These are phyloP conservation scores for Pseudogymnoascus sp. DNA, from an alignment of 2,329 filamentous ascomycete genomes.

Conservation along the genomic window DNA sequence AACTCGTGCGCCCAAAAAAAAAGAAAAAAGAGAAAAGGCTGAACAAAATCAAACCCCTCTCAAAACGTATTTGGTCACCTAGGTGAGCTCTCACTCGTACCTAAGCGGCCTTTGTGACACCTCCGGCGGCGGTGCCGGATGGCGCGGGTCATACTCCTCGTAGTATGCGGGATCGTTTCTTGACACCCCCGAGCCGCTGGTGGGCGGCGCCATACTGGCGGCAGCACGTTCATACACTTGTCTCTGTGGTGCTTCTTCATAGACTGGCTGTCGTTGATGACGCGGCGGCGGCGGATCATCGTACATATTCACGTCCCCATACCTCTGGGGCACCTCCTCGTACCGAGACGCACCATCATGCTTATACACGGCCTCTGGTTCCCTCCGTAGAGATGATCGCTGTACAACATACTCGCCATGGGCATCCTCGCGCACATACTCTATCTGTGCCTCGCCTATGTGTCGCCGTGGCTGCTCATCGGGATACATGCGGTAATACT, in stretches of 20 bases:
- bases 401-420: constrained; percentile 40
- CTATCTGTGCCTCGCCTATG: constrained; percentile 29
- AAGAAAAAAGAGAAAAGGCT: not conserved
- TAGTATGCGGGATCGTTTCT: constrained; percentile 21
- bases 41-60: not conserved
- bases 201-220: not conserved
- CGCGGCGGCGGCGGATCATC: not conserved
- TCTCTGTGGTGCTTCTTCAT: not conserved
- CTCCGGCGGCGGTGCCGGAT: constrained; percentile 27
- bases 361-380: constrained; percentile 15
- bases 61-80: not conserved
- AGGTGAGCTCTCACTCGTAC: not conserved
- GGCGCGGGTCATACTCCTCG: constrained; percentile 39
- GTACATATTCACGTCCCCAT: not conserved
- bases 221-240: not conserved
- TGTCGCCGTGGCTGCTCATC: constrained; percentile 25
- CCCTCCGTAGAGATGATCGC: constrained; percentile 29
- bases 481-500: constrained; percentile 29
- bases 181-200: not conserved
- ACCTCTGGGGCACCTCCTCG: not conserved
- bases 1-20: not conserved
- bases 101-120: not conserved
- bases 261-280: not conserved
- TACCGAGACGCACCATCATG: not conserved
- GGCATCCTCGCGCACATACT: constrained; percentile 38